Evolutionary conservation across 1,284 basidiomycete genomes (phyloP).

Genomic region (Heterobasidion annosum): DNA sequence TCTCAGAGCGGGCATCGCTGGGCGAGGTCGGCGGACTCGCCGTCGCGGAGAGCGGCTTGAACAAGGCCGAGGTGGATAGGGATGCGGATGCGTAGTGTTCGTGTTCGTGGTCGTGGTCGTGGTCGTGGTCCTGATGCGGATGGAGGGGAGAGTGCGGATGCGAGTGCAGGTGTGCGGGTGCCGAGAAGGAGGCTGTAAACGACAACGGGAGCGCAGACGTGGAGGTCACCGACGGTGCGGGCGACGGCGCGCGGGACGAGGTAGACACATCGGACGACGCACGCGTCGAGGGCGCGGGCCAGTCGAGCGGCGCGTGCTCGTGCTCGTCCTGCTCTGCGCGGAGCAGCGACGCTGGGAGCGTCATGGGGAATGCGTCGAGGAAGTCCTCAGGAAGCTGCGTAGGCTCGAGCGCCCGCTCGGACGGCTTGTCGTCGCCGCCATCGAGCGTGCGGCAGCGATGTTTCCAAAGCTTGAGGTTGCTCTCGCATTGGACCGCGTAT

Average conservation of each 20-base stretch:
- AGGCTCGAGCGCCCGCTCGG: slow-evolving; percentile 15
- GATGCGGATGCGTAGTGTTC: not conserved
- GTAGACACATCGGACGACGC: slow-evolving; percentile 10
- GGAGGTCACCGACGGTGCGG: slow-evolving; percentile 7
- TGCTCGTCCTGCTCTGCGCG: slow-evolving; percentile 8
- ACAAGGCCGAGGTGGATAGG: not conserved
- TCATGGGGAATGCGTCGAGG: slow-evolving; percentile 51
- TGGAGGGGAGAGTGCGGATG: not conserved
- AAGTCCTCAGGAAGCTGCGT: slow-evolving; percentile 40
- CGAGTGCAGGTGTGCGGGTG: not conserved
- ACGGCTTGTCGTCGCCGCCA: not conserved
- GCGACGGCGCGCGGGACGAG: slow-evolving; percentile 16
- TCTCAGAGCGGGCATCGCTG: not conserved
- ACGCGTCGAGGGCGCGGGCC: slow-evolving; percentile 5
- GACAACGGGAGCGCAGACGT: not conserved
- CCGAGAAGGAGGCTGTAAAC: not conserved
- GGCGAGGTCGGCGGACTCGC: not conserved
- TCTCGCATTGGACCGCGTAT: slow-evolving; percentile 54
- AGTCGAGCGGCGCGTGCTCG: not conserved
- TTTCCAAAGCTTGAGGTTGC: slow-evolving; percentile 63
- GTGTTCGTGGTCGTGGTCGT: not conserved
- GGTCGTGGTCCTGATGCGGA: not conserved
- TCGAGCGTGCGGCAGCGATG: slow-evolving; percentile 28
- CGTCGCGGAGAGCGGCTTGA: not conserved
- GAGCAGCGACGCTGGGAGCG: slow-evolving; percentile 33